Evolutionary conservation across 257 asterid genomes (phyloP), one percentile per base, ranked within the genome.

Genomic region (Solanum virginianum): DNA sequence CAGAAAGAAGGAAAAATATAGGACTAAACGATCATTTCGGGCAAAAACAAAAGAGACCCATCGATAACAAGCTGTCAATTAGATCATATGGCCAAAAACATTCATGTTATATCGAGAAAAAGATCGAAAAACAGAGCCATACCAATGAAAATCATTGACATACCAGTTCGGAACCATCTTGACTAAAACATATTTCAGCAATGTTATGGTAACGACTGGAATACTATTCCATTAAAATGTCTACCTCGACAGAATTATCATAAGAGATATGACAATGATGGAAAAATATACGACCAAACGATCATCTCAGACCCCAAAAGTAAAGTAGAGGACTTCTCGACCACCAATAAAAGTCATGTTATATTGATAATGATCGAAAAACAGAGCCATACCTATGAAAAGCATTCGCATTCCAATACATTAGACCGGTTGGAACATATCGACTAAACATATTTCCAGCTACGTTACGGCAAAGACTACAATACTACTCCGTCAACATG

Each of bases 81-180:
- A 12, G 57, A 75, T 32, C 39, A 3, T 32, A 32, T 15, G 22
- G 24, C 43, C 22, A 47, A 49, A 18, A 8, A 49, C 36, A 62
- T 11, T n/a, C 49, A 69, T 2, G n/a, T 7, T 66, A 43, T 18
- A 41, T 3, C 43, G 10, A 26, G 29, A 20, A 2, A 4, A 72
- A 11, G 56, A 43, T 41, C 6, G 56, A 72, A 20, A 72, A 70
- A 5, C 36, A 72, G 20, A 7, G 32, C 3, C 56, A 6, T 3
- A 93, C 98, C 93, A 90, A 79, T 95, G 98, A 74, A 96, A 94
- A 18, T 94, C 90, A 26, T 91, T 77, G 68, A 95, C 86, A 70
- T 92, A 91, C 96, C 92, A 84, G 83, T 94, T 94, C 71, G 93
- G 99, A 98, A 82, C 84, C 15, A 59, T 93, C 17, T 60, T 11